A percentile compares a stretch with the other conserved stretches of the same genome.
Evolutionary conservation across 2,329 filamentous ascomycete species (phyloP).

Genomic region (Penicillium sclerotiorum): DNA sequence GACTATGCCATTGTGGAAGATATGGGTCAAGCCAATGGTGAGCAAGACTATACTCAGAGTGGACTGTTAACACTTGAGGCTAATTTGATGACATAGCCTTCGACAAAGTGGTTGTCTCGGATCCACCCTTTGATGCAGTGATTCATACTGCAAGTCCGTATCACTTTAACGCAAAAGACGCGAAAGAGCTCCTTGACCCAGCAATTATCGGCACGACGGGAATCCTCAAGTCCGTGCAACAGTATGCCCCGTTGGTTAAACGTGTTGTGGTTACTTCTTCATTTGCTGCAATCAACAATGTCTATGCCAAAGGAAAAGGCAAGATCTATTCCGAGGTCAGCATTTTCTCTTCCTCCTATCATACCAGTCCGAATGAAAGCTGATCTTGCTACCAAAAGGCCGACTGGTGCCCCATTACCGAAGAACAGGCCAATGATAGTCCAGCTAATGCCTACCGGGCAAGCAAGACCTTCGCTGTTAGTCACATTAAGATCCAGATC

Average conservation of each 20-base stretch:
- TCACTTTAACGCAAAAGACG: constrained; percentile 61
- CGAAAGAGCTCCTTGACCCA: constrained; percentile 34
- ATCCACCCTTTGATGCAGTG: constrained; percentile 68
- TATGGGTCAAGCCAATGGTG: constrained; percentile 54
- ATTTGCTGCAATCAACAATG: constrained; percentile 60
- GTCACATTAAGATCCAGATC: not conserved
- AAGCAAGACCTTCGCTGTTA: constrained; percentile 48
- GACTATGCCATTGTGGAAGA: constrained; percentile 68
- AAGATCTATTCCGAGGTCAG: constrained; percentile 22
- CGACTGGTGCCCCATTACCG: constrained; percentile 41
- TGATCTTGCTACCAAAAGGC: constrained; percentile 14
- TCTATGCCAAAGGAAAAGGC: constrained; percentile 35
- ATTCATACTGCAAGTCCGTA: constrained; percentile 73
- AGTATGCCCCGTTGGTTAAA: constrained; percentile 63
- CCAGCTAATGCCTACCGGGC: constrained; percentile 41
- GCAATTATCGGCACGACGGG: constrained; percentile 62
- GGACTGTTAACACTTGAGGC: not conserved
- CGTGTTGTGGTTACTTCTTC: constrained; percentile 69
- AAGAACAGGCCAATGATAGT: constrained; percentile 32
- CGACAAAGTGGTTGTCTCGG: constrained; percentile 58
- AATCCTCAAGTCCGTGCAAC: constrained; percentile 60
- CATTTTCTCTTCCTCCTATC: not conserved
- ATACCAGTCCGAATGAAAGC: not conserved
- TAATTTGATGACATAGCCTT: constrained; percentile 60
- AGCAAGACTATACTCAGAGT: not conserved